Evolutionary conservation across 2,329 filamentous ascomycete species (phyloP).

Genomic region (Cercospora sesami): DNA sequence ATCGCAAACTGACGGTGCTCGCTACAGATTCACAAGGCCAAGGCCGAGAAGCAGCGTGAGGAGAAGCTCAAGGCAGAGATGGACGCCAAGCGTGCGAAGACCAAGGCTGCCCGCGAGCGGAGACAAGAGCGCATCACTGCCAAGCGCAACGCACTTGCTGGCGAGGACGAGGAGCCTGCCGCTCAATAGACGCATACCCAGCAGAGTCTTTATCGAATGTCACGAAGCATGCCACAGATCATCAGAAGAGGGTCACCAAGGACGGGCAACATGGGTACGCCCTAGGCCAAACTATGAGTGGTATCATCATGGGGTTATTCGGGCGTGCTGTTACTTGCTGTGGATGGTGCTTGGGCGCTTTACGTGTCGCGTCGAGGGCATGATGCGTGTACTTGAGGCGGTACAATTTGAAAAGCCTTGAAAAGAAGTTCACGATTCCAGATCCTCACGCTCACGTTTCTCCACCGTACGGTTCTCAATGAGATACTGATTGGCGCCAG

Average conservation of each 20-base stretch:
- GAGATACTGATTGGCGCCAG: not conserved
- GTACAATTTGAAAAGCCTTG: conserved; percentile 28
- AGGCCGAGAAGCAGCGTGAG: conserved; percentile 99
- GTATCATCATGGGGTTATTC: conserved; percentile 30
- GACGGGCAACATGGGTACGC: conserved; percentile 28
- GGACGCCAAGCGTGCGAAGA: conserved; percentile 99
- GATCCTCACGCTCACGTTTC: not conserved
- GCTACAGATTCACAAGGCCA: conserved; percentile 95
- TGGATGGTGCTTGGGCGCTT: conserved; percentile 29
- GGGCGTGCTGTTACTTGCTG: conserved; percentile 31
- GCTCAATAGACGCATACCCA: conserved; percentile 27
- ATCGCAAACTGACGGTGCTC: conserved; percentile 25
- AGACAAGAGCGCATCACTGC: conserved; percentile 86
- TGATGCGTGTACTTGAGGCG: conserved; percentile 29
- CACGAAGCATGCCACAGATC: conserved; percentile 25
- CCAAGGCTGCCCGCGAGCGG: conserved; percentile 99
- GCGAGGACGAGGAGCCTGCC: conserved; percentile 55
- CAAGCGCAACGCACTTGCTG: conserved; percentile 86
- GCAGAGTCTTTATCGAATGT: conserved; percentile 20
- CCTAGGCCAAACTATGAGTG: conserved; percentile 28
- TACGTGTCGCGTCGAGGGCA: conserved; percentile 22
- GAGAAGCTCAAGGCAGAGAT: conserved; percentile 97
- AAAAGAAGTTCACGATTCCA: conserved; percentile 21
- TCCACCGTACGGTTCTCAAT: not conserved
- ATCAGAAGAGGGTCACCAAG: conserved; percentile 29